Base-by-base conservation (phyloP, 169 alveolate species). In the Plasmodium coatneyi region DNA sequence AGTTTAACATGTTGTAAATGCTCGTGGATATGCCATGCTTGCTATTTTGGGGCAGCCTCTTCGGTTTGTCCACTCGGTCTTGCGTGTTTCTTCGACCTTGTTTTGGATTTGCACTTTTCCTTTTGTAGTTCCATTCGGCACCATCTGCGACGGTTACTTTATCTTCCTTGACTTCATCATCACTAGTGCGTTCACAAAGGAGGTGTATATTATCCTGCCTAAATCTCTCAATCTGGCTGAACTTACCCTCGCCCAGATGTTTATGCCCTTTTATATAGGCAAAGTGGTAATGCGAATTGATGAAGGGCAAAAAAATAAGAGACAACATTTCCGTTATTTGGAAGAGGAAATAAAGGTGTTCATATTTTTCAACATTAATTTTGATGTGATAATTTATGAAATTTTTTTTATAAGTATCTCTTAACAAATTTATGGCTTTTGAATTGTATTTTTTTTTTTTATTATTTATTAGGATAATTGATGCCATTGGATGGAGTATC, bases 341-440 rank as follows among this genome's bases (percentile, higher is more conserved):
- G 82, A 89, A 89, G 19, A 89, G 60, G 71, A 89, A 89, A 41
- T 41, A 79, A 25, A 89, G 79, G 82, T 89, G 94, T 46, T 89
- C 94, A 89, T 89, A 89, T 41, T 89, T 89, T 89, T 89, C 94
- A 41, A 89, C 81, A 78, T 89, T 89, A 28, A 89, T 89, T 80
- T 89, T 89, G 54, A 60, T 79, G 49, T 89, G 71, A 43, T 78
- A 80, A 79, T 60, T 89, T 28, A 80, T 79, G 39, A 56, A 56
- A 56, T 89, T 80, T 43, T 89, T 89, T 78, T 60, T 89, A 89
- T 79, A 78, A 16, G 81, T 54, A 34, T 89, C 94, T 79, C 94
- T 89, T 49, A 89, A 56, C 30, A 89, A 89, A 89, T 89, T 60
- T 39, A 89, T 79, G 49, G 43, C 49, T 70, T 66, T 89, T 41